These are phyloP conservation scores for Pichia sp. DNA, from an alignment of 1,139 yeast genomes.

Conservation along the genomic window DNA sequence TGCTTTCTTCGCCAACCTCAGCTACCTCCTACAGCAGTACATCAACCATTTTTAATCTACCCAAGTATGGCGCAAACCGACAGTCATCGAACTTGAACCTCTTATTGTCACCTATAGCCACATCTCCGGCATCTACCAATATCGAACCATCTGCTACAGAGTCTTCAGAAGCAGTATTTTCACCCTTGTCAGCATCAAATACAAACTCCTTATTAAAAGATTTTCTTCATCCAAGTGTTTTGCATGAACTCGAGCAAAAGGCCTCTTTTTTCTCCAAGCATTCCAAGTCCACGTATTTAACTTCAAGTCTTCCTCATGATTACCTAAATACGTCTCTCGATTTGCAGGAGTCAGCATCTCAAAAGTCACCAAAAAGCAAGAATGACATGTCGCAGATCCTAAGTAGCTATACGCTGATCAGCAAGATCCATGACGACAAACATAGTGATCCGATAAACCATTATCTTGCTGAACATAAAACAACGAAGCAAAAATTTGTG, in stretches of 20 bases:
- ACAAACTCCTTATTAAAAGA: background rate
- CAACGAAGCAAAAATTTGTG: conserved; percentile 10
- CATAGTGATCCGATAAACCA: conserved; percentile 13
- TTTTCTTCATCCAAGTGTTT: conserved; percentile 5
- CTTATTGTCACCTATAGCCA: conserved; percentile 10
- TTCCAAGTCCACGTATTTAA: background rate
- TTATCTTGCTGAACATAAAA: conserved; percentile 16
- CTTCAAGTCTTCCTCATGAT: conserved; percentile 8
- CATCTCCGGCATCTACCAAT: conserved; percentile 3
- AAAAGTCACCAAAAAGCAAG: background rate
- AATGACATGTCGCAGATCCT: background rate
- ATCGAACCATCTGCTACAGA: background rate
- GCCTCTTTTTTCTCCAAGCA: background rate
- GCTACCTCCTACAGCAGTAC: background rate
- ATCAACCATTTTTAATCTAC: background rate
- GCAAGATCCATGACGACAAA: conserved; percentile 6
- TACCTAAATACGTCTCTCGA: conserved; percentile 11
- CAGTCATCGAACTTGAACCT: conserved; percentile 4
- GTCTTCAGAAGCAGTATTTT: background rate
- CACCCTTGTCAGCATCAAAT: conserved; percentile 1
- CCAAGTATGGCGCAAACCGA: background rate
- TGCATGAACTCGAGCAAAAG: conserved; percentile 10
- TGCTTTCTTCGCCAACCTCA: background rate
- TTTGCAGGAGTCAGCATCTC: background rate
- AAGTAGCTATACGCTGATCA: conserved; percentile 5